A percentile compares a stretch with the other conserved stretches of the same genome.
phyloP scores from a whole-genome alignment of 2,329 filamentous ascomycete species.

The Pestalotiopsis sp. region DNA sequence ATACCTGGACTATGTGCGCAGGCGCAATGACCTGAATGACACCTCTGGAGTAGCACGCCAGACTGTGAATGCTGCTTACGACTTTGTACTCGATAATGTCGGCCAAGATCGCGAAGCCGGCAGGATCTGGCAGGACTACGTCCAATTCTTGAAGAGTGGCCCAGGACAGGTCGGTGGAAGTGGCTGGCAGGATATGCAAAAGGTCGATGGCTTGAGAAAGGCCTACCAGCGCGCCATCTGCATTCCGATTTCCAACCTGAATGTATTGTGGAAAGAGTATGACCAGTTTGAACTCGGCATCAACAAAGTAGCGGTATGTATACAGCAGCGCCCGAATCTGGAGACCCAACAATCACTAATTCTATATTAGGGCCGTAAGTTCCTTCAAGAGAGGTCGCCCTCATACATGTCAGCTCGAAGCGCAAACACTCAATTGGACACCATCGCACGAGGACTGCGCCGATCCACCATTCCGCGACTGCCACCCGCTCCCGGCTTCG shows the following conservation, averaged over 20 bases:
- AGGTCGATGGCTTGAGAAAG: slow-evolving; percentile 92
- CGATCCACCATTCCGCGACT: slow-evolving; percentile 80
- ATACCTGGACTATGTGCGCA: slow-evolving; percentile 93
- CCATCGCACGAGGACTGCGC: slow-evolving; percentile 76
- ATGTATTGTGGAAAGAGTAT: slow-evolving; percentile 94
- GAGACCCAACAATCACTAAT: background rate
- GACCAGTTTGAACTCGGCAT: slow-evolving; percentile 93
- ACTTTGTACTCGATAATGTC: slow-evolving; percentile 87
- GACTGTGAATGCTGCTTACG: slow-evolving; percentile 84
- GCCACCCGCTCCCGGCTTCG: slow-evolving; percentile 82
- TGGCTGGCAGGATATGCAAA: slow-evolving; percentile 96
- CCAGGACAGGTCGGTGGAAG: slow-evolving; percentile 84
- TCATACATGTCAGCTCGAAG: slow-evolving; percentile 96
- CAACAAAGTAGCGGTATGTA: slow-evolving; percentile 82
- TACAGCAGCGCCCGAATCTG: background rate
- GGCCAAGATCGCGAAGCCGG: slow-evolving; percentile 91
- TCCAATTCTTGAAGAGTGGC: slow-evolving; percentile 87
- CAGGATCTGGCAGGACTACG: slow-evolving; percentile 90
- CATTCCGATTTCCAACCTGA: slow-evolving; percentile 82
- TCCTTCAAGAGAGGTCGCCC: slow-evolving; percentile 89
- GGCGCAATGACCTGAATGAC: slow-evolving; percentile 88
- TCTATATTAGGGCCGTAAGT: slow-evolving; percentile 77
- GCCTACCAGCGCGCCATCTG: slow-evolving; percentile 89
- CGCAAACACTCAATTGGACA: slow-evolving; percentile 87
- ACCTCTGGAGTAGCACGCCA: slow-evolving; percentile 74